Evolutionary conservation across 208 protist genomes (phyloP), one percentile per base, ranked within the genome.

Genomic region (Trypanosoma brucei): DNA sequence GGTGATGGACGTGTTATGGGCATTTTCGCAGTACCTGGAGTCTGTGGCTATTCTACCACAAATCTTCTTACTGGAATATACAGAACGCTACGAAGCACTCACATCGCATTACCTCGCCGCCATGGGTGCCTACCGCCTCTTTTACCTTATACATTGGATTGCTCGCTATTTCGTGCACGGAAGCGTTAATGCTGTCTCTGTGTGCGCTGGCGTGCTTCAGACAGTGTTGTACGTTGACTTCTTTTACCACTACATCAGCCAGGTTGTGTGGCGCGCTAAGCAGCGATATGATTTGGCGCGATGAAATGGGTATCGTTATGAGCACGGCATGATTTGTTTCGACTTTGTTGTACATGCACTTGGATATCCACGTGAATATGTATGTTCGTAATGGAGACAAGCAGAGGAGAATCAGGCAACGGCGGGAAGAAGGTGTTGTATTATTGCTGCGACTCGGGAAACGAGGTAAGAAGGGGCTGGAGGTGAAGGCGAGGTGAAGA

Each of bases 111-210:
- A 98, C 80, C 72, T 98, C 31, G 94, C 97, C 64, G 83, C 80
- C 22, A 81, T 98, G 34, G 94, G 95, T 9, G 75, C 81, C 22
- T 98, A 98, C 76, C 93, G 97, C 34, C 82, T 88, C 31, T 72
- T 98, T 35, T 98, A 98, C 68, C 59, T 98, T 14, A 8, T 98
- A 38, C 97, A 98, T 76, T 98, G 97, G 96, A 80, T 96, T 13
- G 78, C 94, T 49, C 84, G 93, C 36, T 97, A 94, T 73, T 60
- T 71, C 7, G 54, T 63, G 6, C 86, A 95, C 55, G 61, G 70
- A 34, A 72, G 76, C 33, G 69, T 94, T n/a, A 91, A 86, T 54
- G 62, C 42, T 45, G 76, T 93, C 14, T 93, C 84, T 0, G 85
- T 94, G 3, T 68, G 92, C 56, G 79, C 83, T 51, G 87, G 83